Conservation (phyloP, 495 filamentous ascomycete genomes). For the Letharia columbiana region DNA sequence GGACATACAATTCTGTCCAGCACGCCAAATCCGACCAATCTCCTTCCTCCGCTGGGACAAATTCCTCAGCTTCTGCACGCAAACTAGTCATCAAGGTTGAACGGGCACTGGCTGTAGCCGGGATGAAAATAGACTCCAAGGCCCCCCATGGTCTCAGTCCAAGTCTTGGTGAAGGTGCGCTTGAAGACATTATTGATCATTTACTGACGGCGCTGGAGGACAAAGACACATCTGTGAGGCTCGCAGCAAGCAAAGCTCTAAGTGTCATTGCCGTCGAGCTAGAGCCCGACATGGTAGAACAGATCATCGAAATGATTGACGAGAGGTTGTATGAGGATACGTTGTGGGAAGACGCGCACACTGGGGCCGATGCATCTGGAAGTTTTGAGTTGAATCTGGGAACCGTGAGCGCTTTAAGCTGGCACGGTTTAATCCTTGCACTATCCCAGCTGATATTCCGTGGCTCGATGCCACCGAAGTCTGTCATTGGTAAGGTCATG, state of each 20-base stretch:
- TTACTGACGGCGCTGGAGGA: constrained; percentile 62
- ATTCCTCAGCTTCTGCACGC: constrained; percentile 63
- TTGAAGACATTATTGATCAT: constrained; percentile 71
- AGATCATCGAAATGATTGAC: constrained; percentile 79
- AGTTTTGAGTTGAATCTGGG: constrained; percentile 49
- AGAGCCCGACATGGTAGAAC: constrained; percentile 65
- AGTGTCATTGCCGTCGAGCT: constrained; percentile 76
- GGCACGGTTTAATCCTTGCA: constrained; percentile 87
- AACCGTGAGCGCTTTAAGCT: constrained; percentile 68
- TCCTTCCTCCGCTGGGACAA: constrained; percentile 31
- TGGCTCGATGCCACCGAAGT: constrained; percentile 59
- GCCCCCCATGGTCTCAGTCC: constrained; percentile 27
- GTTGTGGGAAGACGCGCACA: constrained; percentile 44
- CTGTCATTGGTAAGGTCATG: constrained; percentile 59
- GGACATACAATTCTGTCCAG: constrained; percentile 46
- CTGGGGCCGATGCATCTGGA: not conserved
- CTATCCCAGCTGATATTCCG: constrained; percentile 78
- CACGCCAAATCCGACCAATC: constrained; percentile 35
- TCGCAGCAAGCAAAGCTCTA: constrained; percentile 86
- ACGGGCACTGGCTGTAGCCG: constrained; percentile 52
- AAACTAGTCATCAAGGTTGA: constrained; percentile 78
- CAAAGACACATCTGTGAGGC: constrained; percentile 78
- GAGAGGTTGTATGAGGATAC: constrained; percentile 76
- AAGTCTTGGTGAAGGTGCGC: constrained; percentile 40
- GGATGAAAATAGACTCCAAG: constrained; percentile 30